These are phyloP conservation scores for Verticillium dahliae DNA, from an alignment of 2,329 filamentous ascomycete species.

Conservation along the genomic window DNA sequence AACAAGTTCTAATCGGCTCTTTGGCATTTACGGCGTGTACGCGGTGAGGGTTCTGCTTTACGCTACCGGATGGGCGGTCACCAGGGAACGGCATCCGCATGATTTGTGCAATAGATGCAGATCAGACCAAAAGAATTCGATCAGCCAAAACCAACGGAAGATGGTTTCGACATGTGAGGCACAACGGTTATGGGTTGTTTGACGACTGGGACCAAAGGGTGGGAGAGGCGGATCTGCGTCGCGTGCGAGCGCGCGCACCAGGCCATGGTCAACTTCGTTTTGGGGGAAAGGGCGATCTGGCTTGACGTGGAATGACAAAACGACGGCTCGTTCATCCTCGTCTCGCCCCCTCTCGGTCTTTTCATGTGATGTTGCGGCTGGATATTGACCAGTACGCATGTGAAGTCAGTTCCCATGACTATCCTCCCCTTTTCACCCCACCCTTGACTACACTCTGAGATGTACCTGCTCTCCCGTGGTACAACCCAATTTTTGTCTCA, in stretches of 20 bases:
- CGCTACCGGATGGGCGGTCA: slow-evolving; percentile 16
- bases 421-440: background rate
- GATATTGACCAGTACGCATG: background rate
- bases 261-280: background rate
- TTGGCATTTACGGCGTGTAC: slow-evolving; percentile 49
- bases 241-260: background rate
- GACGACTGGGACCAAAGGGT: background rate
- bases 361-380: background rate
- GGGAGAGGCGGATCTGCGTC: background rate
- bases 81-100: slow-evolving; percentile 18
- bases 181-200: slow-evolving; percentile 19
- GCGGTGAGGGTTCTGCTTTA: slow-evolving; percentile 34
- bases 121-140: slow-evolving; percentile 16
- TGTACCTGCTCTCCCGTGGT: slow-evolving; percentile 4
- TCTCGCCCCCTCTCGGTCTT: background rate
- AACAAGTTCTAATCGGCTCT: slow-evolving; percentile 81
- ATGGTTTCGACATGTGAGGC: slow-evolving; percentile 25
- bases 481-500: slow-evolving; percentile 5
- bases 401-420: background rate
- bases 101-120: slow-evolving; percentile 38
- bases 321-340: background rate
- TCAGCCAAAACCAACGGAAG: slow-evolving; percentile 9
- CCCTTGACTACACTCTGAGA: slow-evolving; percentile 7
- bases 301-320: background rate
- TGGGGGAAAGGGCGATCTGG: background rate